Base-by-base conservation (phyloP, 768 basidiomycete species). In the Amanita exitialis region DNA sequence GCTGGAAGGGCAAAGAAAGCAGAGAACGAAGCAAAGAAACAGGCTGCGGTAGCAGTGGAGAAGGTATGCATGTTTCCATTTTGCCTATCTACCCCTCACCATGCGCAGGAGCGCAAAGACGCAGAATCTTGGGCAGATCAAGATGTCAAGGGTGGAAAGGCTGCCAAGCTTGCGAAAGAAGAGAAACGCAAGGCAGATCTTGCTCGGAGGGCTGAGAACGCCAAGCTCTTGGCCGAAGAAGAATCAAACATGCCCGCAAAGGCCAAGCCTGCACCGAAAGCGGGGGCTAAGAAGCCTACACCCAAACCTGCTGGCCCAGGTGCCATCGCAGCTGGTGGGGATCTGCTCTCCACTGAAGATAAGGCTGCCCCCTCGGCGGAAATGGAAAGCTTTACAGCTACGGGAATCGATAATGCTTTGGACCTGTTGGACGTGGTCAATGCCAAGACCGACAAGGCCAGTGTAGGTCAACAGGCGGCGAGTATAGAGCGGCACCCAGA, bases 371-470 rank as follows among this genome's bases (percentile, higher is more conserved):
- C 52, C 15, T 4, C 28, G 15, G 42, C 6, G 25, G 75, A 78
- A 50, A 64, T 75, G 10, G 83, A 91, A 67, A 84, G 82, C 60
- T 88, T 74, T 65, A 63, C 80, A 3, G 93, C 93, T 12, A 90
- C 88, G 20, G 93, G 93, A 10, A 78, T 97, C 48, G 93, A 97
- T 61, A 85, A 90, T 63, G 91, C 89, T 7, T 64, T 97, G 46
- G 93, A 97, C 66, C 74, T 95, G 49, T 64, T 96, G 54, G 87
- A 90, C 52, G 77, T 92, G 3, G 90, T 95, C 23, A 94, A 82
- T 43, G 88, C 89, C 3, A 93, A 91, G 75, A 83, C 80, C 78
- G 93, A 95, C 65, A 95, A 95, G 69, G 89, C 90, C 1, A 90
- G 87, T 57, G 72, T 94, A 30, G 92, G 93, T 0, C 79, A 82